Evolutionary conservation across 1,284 basidiomycete species (phyloP), one percentile per base, ranked within the genome.

Genomic region (Mycena sp.): DNA sequence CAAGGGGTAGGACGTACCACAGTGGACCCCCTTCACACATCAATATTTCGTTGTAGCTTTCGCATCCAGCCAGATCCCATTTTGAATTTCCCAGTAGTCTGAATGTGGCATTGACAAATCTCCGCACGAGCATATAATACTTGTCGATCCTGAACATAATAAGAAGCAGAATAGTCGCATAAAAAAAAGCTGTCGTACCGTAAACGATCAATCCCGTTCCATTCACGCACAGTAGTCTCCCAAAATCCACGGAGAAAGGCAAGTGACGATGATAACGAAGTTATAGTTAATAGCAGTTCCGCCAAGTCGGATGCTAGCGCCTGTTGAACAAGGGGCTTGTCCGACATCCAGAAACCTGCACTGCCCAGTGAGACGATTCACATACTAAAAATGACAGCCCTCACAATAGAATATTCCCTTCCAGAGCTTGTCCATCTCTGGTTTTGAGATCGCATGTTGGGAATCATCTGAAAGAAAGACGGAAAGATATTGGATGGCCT

Each of bases 281-380:
- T 79, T 63, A 96, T 93, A 10, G 81, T 84, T 30, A 98, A 78
- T 5, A 95, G 71, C 35, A 99, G 82, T 62, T 94, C 88, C 11
- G 97, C 90, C 25, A 99, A 80, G 71, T 97, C 94, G 10, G 84
- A 81, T 0, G 97, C 95, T 7, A 99, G 85, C 4, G 89, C 89
- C 77, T 99, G 98, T 75, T 99, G 97, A 5, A 99, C 91, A 3
- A 97, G 83, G 6, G 97, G 96, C 76, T 99, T 99, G 80, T 99
- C 97, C 3, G 95, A 98, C 96, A 99, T 99, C 96, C 96, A 99
- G 78, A 97, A 99, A 73, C 95, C 95, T 96, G 61, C 1, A 41
- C 29, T 46, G 32, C 53, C 32, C 61, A 29, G 55, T 51, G 30
- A 59, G 38, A 38, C 35, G 21, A 51, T 44, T 26, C 7, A 5